Evolutionary conservation across 2,329 filamentous ascomycete species (phyloP).

Genomic region (Dissoconium aciculare): DNA sequence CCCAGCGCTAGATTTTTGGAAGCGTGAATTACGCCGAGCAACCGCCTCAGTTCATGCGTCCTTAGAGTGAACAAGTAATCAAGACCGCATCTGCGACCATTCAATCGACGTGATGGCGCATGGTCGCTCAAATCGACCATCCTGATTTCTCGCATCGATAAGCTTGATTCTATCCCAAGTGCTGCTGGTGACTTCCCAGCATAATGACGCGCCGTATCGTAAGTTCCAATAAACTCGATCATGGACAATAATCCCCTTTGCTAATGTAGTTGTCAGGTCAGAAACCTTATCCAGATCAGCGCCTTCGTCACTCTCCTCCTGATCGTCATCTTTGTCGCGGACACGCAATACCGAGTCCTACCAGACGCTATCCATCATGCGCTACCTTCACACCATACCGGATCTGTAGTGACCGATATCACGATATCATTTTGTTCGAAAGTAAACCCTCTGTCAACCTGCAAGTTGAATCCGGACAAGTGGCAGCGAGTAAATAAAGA

Average conservation of each 20-base stretch:
- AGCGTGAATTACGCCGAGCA: too few relatives aligned
- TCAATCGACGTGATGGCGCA: too few relatives aligned
- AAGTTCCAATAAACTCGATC: background rate
- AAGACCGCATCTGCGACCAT: too few relatives aligned
- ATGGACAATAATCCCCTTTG: slow-evolving; percentile 26
- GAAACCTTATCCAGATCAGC: slow-evolving; percentile 60
- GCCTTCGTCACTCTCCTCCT: slow-evolving; percentile 47
- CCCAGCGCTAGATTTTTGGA: too few relatives aligned
- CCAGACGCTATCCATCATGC: slow-evolving; percentile 75
- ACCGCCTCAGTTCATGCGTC: too few relatives aligned
- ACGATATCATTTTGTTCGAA: slow-evolving; percentile 61
- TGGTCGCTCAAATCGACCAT: too few relatives aligned
- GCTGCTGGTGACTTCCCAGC: too few relatives aligned
- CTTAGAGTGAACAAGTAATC: too few relatives aligned
- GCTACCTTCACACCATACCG: slow-evolving; percentile 71
- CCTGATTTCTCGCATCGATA: too few relatives aligned
- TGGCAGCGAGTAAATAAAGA: slow-evolving; percentile 88
- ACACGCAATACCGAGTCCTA: slow-evolving; percentile 75
- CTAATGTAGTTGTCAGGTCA: slow-evolving; percentile 32
- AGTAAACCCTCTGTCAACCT: slow-evolving; percentile 40
- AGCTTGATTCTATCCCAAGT: too few relatives aligned
- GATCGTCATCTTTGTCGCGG: slow-evolving; percentile 64
- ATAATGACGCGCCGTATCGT: slow-evolving; percentile 14
- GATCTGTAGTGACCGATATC: slow-evolving; percentile 73
- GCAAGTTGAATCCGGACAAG: slow-evolving; percentile 49